Evolutionary conservation across 228 moss, liverwort and hornwort species (phyloP), one percentile per base, ranked within the genome.

Genomic region (Sphagnum fallax): DNA sequence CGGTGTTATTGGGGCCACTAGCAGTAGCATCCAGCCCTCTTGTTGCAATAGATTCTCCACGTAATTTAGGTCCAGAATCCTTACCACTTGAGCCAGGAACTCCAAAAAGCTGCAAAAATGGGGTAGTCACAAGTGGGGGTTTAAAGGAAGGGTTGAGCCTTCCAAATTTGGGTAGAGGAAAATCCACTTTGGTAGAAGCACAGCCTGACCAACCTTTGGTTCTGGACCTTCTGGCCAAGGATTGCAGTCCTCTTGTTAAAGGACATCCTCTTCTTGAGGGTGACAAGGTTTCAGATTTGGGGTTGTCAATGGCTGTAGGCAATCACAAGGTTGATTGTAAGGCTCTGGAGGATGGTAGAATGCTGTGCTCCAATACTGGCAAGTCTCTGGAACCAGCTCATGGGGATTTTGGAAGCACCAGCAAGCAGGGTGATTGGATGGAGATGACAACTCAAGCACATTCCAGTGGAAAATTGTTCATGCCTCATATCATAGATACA

Each of bases 81-180:
- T 49, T 67, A 5, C 16, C 67, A 51, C 16, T 67, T 49, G 67
- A 67, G 18, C 8, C 51, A 52, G 67, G 67, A 51, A 16, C 67
- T 2, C 67, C 51, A n/a, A 50, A 50, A 6, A 67, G 67, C 18
- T 51, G 51, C 8, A 52, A 52, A 52, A 16, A 51, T 52, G 52
- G 16, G 4, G 4, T 52, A 52, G 67, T 51, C 7, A 67, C 51
- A 5, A 67, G 52, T 50, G 16, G 67, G 7, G 32, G 67, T 52
- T 12, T 14, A 15, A 32, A 52, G 6, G 51, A 67, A 62, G 62
- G 9, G 4, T 47, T 6, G 4, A 47, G 47, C 8, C 18, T 7
- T 62, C 62, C 62, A 62, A 16, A 62, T 62, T 62, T 16, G 5
- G 9, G 32, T 16, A 14, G 13, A 62, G 8, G 62, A 62, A 4